Percentiles rank a stretch among this genome's conserved stretches.
phyloP scores from a whole-genome alignment of 805 yeast genomes.

The Alloascoidea hylecoeti region DNA sequence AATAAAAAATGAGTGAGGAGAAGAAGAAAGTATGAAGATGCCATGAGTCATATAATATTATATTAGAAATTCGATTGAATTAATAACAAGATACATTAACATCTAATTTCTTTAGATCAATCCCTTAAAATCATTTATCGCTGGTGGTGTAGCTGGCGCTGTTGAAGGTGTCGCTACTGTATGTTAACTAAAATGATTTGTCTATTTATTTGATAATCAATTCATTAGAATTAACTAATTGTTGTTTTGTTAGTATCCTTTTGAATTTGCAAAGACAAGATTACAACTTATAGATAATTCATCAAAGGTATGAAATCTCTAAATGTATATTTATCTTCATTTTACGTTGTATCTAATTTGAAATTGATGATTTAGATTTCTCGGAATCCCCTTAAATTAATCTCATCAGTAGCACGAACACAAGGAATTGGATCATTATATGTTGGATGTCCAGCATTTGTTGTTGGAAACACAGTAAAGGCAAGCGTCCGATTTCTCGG shows the following conservation, averaged over 20 bases:
- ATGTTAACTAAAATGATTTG: conserved; percentile 4
- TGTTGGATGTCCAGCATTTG: conserved; percentile 94
- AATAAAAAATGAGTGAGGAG: too few relatives aligned
- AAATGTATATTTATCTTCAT: conserved; percentile 2
- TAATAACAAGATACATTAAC: too few relatives aligned
- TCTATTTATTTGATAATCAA: background rate
- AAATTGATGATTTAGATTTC: conserved; percentile 32
- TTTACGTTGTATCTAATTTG: conserved; percentile 1
- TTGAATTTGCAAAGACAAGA: conserved; percentile 93
- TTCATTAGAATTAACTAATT: background rate
- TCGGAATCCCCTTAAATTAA: conserved; percentile 73
- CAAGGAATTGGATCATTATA: conserved; percentile 76
- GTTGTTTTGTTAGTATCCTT: conserved; percentile 45
- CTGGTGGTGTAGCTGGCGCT: conserved; percentile 31
- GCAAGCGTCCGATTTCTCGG: conserved; percentile 94
- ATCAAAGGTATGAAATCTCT: conserved; percentile 7
- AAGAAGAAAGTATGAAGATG: too few relatives aligned
- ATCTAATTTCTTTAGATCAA: conserved; percentile 3
- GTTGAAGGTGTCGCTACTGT: conserved; percentile 69
- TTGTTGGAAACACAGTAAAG: conserved; percentile 89
- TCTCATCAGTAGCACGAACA: conserved; percentile 55
- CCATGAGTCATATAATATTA: too few relatives aligned
- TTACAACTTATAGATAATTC: conserved; percentile 27
- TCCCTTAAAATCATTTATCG: conserved; percentile 23
- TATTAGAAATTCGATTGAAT: too few relatives aligned